Conservation (phyloP, 768 basidiomycete genomes). For the Clitopilus hobsonii region DNA sequence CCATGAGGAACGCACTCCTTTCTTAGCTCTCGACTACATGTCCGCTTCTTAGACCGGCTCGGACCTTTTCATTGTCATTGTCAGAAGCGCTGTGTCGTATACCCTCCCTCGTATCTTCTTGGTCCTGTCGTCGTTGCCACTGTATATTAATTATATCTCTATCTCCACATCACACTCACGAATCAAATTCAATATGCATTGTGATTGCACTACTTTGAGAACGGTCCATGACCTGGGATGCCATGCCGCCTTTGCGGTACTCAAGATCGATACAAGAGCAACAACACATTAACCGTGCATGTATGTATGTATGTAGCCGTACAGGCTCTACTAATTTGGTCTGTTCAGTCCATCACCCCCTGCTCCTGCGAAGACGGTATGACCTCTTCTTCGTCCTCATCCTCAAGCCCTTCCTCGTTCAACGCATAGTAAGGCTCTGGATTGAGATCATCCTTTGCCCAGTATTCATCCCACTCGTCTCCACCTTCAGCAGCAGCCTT, state of each 20-base stretch:
- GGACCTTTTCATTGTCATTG: not conserved
- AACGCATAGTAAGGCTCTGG: conserved; percentile 28
- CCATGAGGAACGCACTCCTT: conserved; percentile 36
- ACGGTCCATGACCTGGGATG: no score
- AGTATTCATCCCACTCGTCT: conserved; percentile 48
- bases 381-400: not conserved
- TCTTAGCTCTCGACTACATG: not conserved
- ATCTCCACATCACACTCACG: conserved; percentile 13
- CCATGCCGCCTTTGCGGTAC: no score
- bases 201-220: no score
- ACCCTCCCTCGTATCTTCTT: conserved; percentile 14
- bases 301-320: no score
- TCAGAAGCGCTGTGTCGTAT: not conserved
- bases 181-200: conserved; percentile 13
- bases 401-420: conserved; percentile 10
- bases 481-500: not conserved
- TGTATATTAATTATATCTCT: conserved; percentile 23
- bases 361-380: not conserved
- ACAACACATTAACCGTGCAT: no score
- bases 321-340: no score
- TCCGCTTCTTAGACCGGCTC: not conserved
- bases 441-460: conserved; percentile 35
- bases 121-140: conserved; percentile 9
- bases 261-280: no score
- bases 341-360: not conserved